A percentile compares a stretch with the other conserved stretches of the same genome.
Conservation (phyloP, 306 rosid species). For the Cucumis sativus region Cucumber_9930_V3 NC_026661.2:21004501-21005000, state of each 20-base stretch:
- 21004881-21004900: slow-evolving; percentile 12
- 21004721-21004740: slow-evolving; percentile 66
- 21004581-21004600: slow-evolving; percentile 87
- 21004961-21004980: not conserved
- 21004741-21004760: slow-evolving; percentile 75
- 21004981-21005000: not conserved
- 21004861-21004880: slow-evolving; percentile 41
- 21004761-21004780: slow-evolving; percentile 61
- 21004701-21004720: slow-evolving; percentile 86
- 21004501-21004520: slow-evolving; percentile 96
- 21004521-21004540: slow-evolving; percentile 91
- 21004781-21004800: slow-evolving; percentile 90
- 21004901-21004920: not conserved
- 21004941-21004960: not conserved
- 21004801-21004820: slow-evolving; percentile 86
- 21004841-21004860: slow-evolving; percentile 68
- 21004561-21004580: slow-evolving; percentile 91
- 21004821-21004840: slow-evolving; percentile 69
- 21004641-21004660: slow-evolving; percentile 45
- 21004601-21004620: slow-evolving; percentile 26
- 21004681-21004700: slow-evolving; percentile 65
- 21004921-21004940: not conserved
- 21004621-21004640: slow-evolving; percentile 27
- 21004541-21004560: slow-evolving; percentile 96
- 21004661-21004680: slow-evolving; percentile 65